Evolutionary conservation across 176 grass and related monocot genomes (phyloP), one percentile per base, ranked within the genome.

Genomic region (Melocanna baccifera): DNA sequence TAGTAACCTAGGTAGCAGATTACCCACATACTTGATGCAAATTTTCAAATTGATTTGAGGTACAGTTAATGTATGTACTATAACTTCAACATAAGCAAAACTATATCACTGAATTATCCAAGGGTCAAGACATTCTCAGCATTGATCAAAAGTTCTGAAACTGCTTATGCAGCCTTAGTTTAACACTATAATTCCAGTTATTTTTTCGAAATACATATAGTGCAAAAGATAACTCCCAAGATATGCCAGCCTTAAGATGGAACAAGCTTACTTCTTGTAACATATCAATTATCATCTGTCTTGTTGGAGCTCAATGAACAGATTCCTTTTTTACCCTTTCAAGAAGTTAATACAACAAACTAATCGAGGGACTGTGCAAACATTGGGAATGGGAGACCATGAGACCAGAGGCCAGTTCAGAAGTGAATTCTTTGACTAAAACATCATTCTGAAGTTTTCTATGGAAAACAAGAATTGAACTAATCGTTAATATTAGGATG

Each of bases 61-160:
- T 11, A n/a, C n/a, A 55, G 32, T 42, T 30, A 52, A 48, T 72
- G 46, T 50, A 45, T 22, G 36, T 69, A 40, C 50, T 37, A 48
- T 46, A 72, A 26, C n/a, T 48, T 36, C 9, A 46, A 19, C 39
- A 3, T 22, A 19, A 81, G 13, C 28, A 72, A 81, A 62, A 42
- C 1, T 75, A 22, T 36, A 61, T 40, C 16, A 71, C 41, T 69
- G 36, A 56, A 59, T 37, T 68, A 37, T 82, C 73, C 16, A 48
- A 47, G 34, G 29, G 50, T 32, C 52, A 13, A 78, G 43, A 3
- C 52, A 68, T 36, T 69, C 63, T 62, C 26, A 82, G 29, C 29
- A 61, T 59, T 61, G 13, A 70, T 48, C 29, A 47, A 47, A 50
- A 62, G 12, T 62, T 87, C 62, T 28, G 50, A 76, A 87, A 61